Evolutionary conservation across 495 filamentous ascomycete genomes (phyloP).

Genomic region (Talaromyces liani): DNA sequence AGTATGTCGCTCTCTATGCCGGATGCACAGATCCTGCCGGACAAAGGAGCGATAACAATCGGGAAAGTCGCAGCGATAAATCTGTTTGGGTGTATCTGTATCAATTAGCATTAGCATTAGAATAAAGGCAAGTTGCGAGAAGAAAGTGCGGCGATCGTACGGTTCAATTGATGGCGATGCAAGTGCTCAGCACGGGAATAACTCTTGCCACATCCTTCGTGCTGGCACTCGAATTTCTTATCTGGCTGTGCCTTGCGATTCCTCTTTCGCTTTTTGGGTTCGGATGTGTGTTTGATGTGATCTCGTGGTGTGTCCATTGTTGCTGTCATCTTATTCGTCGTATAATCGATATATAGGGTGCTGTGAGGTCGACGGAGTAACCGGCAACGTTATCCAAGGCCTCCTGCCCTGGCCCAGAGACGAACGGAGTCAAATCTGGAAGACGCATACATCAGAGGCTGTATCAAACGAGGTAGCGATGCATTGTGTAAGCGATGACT

Average conservation of each 20-base stretch:
- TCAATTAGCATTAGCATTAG: background rate
- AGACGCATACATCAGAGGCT: slow-evolving; percentile 4
- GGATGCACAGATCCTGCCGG: slow-evolving; percentile 85
- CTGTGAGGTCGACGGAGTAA: background rate
- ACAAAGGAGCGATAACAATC: slow-evolving; percentile 90
- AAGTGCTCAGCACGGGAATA: slow-evolving; percentile 96
- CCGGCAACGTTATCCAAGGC: slow-evolving; percentile 1
- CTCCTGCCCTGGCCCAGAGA: slow-evolving; percentile 1
- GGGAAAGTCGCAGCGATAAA: slow-evolving; percentile 90
- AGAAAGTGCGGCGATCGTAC: slow-evolving; percentile 36
- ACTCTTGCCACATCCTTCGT: slow-evolving; percentile 86
- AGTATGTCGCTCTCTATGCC: slow-evolving; percentile 93
- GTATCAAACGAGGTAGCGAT: background rate
- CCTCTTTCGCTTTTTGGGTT: slow-evolving; percentile 61
- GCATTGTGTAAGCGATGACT: background rate
- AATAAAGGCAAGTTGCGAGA: too few relatives aligned
- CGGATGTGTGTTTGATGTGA: background rate
- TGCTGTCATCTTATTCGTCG: background rate
- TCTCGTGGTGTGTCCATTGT: background rate
- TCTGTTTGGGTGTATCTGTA: slow-evolving; percentile 78
- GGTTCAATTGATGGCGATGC: slow-evolving; percentile 94
- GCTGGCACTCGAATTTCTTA: slow-evolving; percentile 90
- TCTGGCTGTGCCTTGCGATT: slow-evolving; percentile 77
- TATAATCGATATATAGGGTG: background rate
- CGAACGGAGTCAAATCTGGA: background rate